Evolutionary conservation across 352 stramenopile species (phyloP).

Genomic region (Globisporangium sylvaticum): DNA sequence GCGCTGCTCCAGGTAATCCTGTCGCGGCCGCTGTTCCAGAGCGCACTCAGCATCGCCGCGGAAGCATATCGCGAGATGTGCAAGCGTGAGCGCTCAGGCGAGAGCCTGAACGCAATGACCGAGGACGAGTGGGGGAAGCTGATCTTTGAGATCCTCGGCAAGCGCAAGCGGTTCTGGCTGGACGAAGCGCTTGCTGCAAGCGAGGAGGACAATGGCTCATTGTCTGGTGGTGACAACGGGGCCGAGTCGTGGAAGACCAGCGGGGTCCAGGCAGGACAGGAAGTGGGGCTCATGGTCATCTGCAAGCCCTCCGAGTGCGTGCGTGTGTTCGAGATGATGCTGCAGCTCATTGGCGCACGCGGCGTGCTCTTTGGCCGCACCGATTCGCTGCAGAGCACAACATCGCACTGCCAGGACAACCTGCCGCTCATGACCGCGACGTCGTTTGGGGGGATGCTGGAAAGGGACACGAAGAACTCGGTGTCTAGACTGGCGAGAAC

Average conservation of each 20-base stretch:
- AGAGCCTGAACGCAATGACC: neutral
- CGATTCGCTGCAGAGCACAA: slow-evolving; percentile 24
- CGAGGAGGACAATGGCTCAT: neutral
- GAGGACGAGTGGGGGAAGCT: slow-evolving; percentile 44
- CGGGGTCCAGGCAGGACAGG: slow-evolving; percentile 19
- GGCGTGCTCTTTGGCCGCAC: slow-evolving; percentile 20
- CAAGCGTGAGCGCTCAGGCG: slow-evolving; percentile 9
- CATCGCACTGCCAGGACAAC: slow-evolving; percentile 29
- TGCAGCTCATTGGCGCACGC: slow-evolving; percentile 45
- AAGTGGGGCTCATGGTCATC: slow-evolving; percentile 27
- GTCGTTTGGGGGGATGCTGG: neutral
- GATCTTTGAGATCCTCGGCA: slow-evolving; percentile 29
- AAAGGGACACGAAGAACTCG: neutral
- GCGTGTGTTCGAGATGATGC: slow-evolving; percentile 45
- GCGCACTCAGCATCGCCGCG: slow-evolving; percentile 33
- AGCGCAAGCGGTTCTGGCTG: slow-evolving; percentile 31
- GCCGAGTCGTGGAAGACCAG: slow-evolving; percentile 27
- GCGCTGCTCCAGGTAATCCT: slow-evolving; percentile 45
- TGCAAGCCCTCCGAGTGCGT: slow-evolving; percentile 29
- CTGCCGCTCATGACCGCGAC: slow-evolving; percentile 29
- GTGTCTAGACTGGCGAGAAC: neutral
- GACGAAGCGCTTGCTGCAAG: slow-evolving; percentile 22
- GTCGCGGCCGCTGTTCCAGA: slow-evolving; percentile 30
- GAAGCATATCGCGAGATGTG: slow-evolving; percentile 49
- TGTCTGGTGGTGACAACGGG: slow-evolving; percentile 3